Evolutionary conservation across 805 yeast species (phyloP).

Genomic region (Candida arabinofermentans): DNA sequence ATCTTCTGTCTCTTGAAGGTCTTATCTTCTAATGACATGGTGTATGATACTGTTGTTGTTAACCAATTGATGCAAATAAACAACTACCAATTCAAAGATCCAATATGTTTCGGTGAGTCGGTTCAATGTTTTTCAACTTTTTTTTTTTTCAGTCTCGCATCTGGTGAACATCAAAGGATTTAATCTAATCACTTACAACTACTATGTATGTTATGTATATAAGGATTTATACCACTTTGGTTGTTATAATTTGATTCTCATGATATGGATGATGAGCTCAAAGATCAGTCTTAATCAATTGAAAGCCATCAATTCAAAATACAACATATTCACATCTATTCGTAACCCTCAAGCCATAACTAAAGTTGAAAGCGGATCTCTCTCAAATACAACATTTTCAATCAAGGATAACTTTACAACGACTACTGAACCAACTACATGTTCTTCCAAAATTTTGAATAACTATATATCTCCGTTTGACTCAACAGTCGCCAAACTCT

Average conservation of each 20-base stretch:
- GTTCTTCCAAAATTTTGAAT: conserved; percentile 64
- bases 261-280: conserved; percentile 1
- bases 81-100: too few relatives aligned
- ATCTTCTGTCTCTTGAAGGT: conserved; percentile 9
- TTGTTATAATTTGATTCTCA: too few relatives aligned
- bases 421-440: conserved; percentile 59
- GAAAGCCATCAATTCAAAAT: conserved; percentile 17
- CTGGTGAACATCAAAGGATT: too few relatives aligned
- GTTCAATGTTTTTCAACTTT: background rate
- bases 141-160: too few relatives aligned
- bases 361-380: conserved; percentile 8
- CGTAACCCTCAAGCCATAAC: conserved; percentile 2
- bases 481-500: conserved; percentile 62
- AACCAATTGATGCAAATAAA: background rate
- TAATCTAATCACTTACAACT: too few relatives aligned
- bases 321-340: conserved; percentile 39
- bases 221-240: too few relatives aligned
- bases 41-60: background rate
- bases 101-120: background rate
- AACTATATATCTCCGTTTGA: conserved; percentile 72
- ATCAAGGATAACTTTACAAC: conserved; percentile 84
- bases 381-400: conserved; percentile 38
- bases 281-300: background rate
- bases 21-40: background rate
- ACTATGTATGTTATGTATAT: too few relatives aligned